Base-by-base conservation (phyloP, 2,329 filamentous ascomycete genomes). In the Diaporthe caulivora region DNA sequence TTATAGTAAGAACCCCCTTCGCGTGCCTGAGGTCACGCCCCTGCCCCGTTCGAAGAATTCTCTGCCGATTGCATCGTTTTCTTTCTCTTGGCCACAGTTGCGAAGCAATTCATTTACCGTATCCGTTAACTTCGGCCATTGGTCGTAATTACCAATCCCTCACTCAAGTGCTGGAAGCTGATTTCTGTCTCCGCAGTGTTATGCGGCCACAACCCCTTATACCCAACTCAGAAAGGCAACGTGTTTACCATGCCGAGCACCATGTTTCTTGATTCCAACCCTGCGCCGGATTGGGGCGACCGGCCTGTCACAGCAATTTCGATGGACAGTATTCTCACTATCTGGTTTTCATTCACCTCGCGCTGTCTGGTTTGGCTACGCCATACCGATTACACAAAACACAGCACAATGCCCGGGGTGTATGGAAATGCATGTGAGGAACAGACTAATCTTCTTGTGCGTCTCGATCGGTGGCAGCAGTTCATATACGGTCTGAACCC, bases 201-300 rank as follows among this genome's bases (percentile, higher is more conserved):
- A 1, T 65, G 60, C 60, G 60, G 60, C 60, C 60, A 65, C 21
- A 65, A 65, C 21, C 60, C 60, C 3, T 49, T 65, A 18, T 65
- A 65, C 49, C 60, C 37, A 26, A 29, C 49, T 18, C 65, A 69
- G 49, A 69, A 69, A 49, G 24, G 34, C 49, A 69, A 69, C 40
- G 49, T 69, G 2, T 40, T 57, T 10, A 40, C 49, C 13, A 69
- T 69, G 44, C 60, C 65, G 10, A 69, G 65, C 51, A 40, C 24
- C 18, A 47, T 69, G 65, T 54, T 57, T 24, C 49, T 54, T 29
- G 65, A 69, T 26, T 69, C 65, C 40, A 47, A 6, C 6, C 49
- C 65, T 42, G 49, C 65, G n/a, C 49, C 34, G 15, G 34, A 18
- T 10, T 29, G 49, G 24, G 26, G n/a, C 40, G 60, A 51, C 8